These are phyloP conservation scores for Cicer chorassanicum DNA, from an alignment of 306 rosid species.

Conservation along the genomic window DNA sequence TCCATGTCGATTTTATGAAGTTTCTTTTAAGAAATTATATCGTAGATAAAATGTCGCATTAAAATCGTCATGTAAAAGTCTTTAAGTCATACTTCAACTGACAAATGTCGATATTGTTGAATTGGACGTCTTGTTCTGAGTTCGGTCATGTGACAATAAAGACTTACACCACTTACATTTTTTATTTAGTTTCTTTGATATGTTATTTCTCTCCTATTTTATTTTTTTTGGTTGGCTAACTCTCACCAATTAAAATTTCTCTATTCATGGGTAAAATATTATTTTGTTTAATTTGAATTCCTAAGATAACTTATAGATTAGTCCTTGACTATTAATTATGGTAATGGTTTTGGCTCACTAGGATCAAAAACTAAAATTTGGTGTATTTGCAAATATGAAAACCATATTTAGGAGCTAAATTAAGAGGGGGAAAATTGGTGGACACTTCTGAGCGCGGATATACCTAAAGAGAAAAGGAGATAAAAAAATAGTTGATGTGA, in stretches of 20 bases:
- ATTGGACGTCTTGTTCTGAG: too few relatives aligned
- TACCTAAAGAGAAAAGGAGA: too few relatives aligned
- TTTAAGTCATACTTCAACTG: too few relatives aligned
- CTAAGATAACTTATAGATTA: not conserved
- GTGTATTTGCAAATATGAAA: not conserved
- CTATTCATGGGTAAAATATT: not conserved
- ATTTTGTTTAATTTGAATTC: not conserved
- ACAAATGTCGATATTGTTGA: too few relatives aligned
- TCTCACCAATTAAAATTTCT: not conserved
- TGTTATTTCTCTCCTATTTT: too few relatives aligned
- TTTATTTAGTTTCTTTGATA: too few relatives aligned
- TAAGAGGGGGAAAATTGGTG: too few relatives aligned
- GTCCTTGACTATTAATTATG: not conserved
- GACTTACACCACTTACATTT: too few relatives aligned
- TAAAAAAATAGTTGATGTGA: too few relatives aligned
- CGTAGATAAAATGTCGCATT: not conserved
- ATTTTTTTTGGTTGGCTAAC: too few relatives aligned
- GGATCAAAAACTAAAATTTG: not conserved
- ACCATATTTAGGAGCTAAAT: not conserved
- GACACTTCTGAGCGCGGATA: too few relatives aligned
- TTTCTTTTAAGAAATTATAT: not conserved
- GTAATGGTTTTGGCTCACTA: not conserved
- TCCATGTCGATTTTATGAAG: not conserved
- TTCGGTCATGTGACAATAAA: too few relatives aligned
- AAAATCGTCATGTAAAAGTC: not conserved